Evolutionary conservation across 2,329 filamentous ascomycete genomes (phyloP), one percentile per base, ranked within the genome.

Genomic region (Amylocarpus encephaloides): DNA sequence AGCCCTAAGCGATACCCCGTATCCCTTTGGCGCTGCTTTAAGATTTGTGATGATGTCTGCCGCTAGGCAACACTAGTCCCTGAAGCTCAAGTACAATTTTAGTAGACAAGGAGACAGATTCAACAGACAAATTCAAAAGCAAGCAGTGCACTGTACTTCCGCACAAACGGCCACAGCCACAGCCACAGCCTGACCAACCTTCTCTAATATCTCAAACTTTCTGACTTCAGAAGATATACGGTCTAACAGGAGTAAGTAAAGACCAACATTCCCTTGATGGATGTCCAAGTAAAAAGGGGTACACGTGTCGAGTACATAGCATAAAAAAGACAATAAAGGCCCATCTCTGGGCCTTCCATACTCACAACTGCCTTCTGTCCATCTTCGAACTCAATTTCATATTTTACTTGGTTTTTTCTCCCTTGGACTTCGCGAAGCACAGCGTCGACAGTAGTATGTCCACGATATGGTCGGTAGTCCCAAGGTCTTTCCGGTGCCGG

Each of bases 301-400:
- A 12, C 18, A 48, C 30, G 10, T 12, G n/a, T 33, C 15, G 10
- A 6, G 26, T 35, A 16, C n/a, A 40, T 13, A 9, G 12, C 19
- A 32, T 12, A 35, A 39, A 29, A 22, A 10, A 15, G 29, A 10
- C 11, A 36, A 26, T 15, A 33, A 41, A 43, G 16, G 22, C 11
- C 18, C 10, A 13, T 15, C 26, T 15, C 12, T 10, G 47, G 26
- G 32, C 19, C 47, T 45, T 30, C 22, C 11, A 12, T 29, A 66
- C 65, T 62, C 51, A 68, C 66, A 44, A 57, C 50, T 43, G 63
- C 59, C 49, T 59, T 51, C 43, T 50, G 60, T 10, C 65, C 66
- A 55, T 65, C 62, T 32, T 63, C 64, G 49, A 60, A 66, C 48
- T 62, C 59, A 16, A 68, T 60, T 32, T 45, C 54, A 48, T 66